Conservation (phyloP, 441 rosid species). For the Populus hybrid region DNA sequence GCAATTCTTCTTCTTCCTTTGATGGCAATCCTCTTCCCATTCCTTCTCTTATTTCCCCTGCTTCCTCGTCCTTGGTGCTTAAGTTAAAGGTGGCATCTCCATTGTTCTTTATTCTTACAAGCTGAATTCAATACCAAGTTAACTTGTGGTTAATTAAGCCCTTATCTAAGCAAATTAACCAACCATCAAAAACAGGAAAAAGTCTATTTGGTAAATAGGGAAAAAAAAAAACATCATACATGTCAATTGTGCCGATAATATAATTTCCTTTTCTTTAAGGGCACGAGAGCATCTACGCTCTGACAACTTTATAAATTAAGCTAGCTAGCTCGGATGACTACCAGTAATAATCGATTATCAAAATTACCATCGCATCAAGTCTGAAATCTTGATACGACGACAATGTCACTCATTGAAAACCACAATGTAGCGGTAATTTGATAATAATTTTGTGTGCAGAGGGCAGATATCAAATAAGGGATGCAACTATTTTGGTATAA, state of each 20-base stretch:
- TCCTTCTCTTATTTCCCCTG: conserved; percentile 29
- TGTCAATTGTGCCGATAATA: too few relatives aligned
- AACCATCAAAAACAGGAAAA: too few relatives aligned
- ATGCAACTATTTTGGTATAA: not conserved
- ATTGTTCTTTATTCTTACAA: conserved; percentile 55
- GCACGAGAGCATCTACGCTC: not conserved
- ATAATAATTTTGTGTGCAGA: not conserved
- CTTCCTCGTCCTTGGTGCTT: conserved; percentile 30
- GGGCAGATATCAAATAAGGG: not conserved
- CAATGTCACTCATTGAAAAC: too few relatives aligned
- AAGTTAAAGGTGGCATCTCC: conserved; percentile 41
- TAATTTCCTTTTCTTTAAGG: not conserved
- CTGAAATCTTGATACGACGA: not conserved
- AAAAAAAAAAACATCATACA: too few relatives aligned
- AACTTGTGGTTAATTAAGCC: not conserved
- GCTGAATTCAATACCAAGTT: conserved; percentile 30
- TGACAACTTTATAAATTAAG: not conserved
- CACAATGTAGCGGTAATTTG: not conserved
- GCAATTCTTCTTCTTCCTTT: conserved; percentile 50
- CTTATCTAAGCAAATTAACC: not conserved
- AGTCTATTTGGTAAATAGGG: too few relatives aligned
- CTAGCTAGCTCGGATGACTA: not conserved
- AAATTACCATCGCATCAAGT: not conserved
- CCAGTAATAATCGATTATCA: not conserved
- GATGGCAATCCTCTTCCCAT: conserved; percentile 31